Base-by-base conservation (phyloP, 495 filamentous ascomycete genomes). In the Apiosordaria backusii region DNA sequence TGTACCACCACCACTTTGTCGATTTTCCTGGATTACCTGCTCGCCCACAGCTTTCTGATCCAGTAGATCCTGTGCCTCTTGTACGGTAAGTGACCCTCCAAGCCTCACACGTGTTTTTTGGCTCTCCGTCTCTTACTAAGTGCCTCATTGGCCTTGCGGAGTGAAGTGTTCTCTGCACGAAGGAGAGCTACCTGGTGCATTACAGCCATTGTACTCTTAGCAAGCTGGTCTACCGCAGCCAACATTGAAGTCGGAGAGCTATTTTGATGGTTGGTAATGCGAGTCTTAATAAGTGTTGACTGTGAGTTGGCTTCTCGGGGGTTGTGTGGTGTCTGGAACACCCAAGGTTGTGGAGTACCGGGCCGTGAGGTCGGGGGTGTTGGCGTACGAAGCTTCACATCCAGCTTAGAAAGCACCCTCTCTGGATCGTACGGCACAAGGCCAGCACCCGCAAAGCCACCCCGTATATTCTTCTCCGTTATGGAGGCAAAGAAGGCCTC, bases 311-410 rank as follows among this genome's bases (percentile, higher is more conserved):
- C 64, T 66, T 66, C 50, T 62, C 59, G 64, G 19, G 64, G 64
- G 57, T 66, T 66, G 50, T 66, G 58, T 45, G 57, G 57, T 62
- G 57, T 66, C 57, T 61, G 64, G 57, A 60, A 66, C 7, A 66
- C 55, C 64, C 57, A 66, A 35, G 57, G 57, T 61, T 52, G 57
- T 62, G 57, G 0, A 27, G 58, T 61, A 25, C 45, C 29, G 15
- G 64, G 16, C 4, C 35, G 26, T 54, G 57, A 65, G 57, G 40
- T 50, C 16, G 16, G 40, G 16, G 40, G 40, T 50, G n/a, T n/a
- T n/a, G n/a, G n/a, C n/a, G n/a, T n/a, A n/a, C n/a, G n/a, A n/a
- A n/a, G n/a, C n/a, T n/a, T 53, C 26, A 62, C 21, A 59, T 62
- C 50, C 50, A 67, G 59, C 59, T 67, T 55, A 35, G 60, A 67